phyloP scores from a whole-genome alignment of 306 rosid species.

The Fragaria vesca region DNA sequence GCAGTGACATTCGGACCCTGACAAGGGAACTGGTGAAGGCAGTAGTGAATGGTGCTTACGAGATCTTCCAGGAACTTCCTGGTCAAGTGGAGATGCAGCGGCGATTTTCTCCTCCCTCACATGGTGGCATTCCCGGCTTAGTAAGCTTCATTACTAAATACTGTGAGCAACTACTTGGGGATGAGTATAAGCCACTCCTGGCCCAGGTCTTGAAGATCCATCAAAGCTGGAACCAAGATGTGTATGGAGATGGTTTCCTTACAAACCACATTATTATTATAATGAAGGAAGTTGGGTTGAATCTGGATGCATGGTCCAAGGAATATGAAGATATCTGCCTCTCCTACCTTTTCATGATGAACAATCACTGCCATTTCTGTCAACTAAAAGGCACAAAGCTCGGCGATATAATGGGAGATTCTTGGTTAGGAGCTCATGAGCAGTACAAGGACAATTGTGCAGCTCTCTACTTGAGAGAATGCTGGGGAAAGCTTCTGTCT shows the following conservation, averaged over 20 bases:
- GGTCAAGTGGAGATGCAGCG: conserved; percentile 67
- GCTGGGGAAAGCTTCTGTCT: conserved; percentile 64
- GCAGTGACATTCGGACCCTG: conserved; percentile 50
- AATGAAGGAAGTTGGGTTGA: conserved; percentile 64
- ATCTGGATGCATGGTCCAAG: conserved; percentile 82
- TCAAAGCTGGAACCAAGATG: conserved; percentile 61
- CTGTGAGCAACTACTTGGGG: conserved; percentile 63
- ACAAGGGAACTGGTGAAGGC: conserved; percentile 67
- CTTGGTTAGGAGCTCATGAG: conserved; percentile 76
- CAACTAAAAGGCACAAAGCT: conserved; percentile 59
- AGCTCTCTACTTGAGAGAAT: conserved; percentile 66
- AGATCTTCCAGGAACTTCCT: conserved; percentile 79
- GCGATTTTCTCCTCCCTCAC: conserved; percentile 62
- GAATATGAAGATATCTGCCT: conserved; percentile 57
- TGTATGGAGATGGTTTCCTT: conserved; percentile 42
- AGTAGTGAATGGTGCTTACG: conserved; percentile 61
- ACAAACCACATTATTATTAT: conserved; percentile 38
- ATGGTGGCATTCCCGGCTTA: conserved; percentile 75
- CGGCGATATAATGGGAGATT: conserved; percentile 77
- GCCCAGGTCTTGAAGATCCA: conserved; percentile 58
- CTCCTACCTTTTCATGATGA: conserved; percentile 89
- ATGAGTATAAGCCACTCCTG: conserved; percentile 56
- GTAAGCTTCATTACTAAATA: conserved; percentile 65
- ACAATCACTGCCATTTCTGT: conserved; percentile 76
- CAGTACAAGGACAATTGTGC: conserved; percentile 79